Evolutionary conservation across 2,329 filamentous ascomycete species (phyloP).

Genomic region (Pseudogymnoascus sp.): DNA sequence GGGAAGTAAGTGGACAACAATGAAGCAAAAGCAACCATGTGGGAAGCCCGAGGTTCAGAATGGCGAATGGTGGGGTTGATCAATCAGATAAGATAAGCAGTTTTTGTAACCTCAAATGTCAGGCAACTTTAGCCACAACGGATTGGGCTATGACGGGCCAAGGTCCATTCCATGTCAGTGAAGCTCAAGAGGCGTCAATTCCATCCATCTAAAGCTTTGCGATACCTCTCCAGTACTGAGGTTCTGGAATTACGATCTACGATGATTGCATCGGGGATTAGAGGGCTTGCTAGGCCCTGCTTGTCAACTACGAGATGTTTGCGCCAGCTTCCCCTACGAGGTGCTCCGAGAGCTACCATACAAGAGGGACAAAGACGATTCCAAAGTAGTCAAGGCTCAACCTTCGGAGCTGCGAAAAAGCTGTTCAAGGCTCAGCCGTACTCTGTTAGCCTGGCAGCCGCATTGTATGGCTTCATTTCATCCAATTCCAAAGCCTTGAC

Average conservation of each 20-base stretch:
- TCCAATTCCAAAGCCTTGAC: background rate
- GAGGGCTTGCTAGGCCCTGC: background rate
- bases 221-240: background rate
- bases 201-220: conserved; percentile 1
- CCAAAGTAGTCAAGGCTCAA: background rate
- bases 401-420: conserved; percentile 16
- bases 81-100: background rate
- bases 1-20: background rate
- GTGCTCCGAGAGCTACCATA: background rate
- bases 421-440: conserved; percentile 26
- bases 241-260: background rate
- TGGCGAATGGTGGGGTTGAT: conserved; percentile 1
- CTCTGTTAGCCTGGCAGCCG: conserved; percentile 23
- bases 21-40: background rate
- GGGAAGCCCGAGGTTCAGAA: conserved; percentile 1
- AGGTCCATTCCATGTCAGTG: background rate
- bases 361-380: background rate
- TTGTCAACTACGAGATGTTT: background rate
- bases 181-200: background rate
- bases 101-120: background rate
- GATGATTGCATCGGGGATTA: background rate
- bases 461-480: conserved; percentile 18
- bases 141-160: background rate
- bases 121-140: background rate
- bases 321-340: background rate